Evolutionary conservation across 2,329 filamentous ascomycete species (phyloP), one percentile per base, ranked within the genome.

Genomic region (Diaporthe batatas): DNA sequence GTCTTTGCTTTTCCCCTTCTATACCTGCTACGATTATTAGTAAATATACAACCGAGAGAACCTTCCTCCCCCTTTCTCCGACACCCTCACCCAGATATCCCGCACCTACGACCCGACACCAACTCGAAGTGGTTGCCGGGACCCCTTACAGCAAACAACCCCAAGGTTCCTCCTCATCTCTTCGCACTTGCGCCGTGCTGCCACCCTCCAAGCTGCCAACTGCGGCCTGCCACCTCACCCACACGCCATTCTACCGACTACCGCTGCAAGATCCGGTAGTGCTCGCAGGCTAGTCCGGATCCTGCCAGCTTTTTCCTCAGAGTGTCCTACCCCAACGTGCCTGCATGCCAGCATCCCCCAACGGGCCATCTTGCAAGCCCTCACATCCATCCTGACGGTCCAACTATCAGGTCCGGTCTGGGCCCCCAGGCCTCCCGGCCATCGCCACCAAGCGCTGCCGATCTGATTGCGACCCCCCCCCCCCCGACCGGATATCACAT

Each of bases 231-330:
- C 57, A 64, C 44, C 44, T 59, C 68, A 53, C 44, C 32, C 51
- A 25, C 47, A 68, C n/a, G 44, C 55, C 55, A 58, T 47, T 2
- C 39, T 42, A 16, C 14, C 39, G 39, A 70, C 55, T 62, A 54
- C 44, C 58, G 32, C 68, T 70, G 68, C 55, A 70, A 70, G 55
- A 70, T 70, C 68, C 44, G 55, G 55, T 53, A 44, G 44, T 70
- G 55, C 42, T 62, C 34, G 23, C 39, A 39, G 55, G 39, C 67
- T 58, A 70, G 67, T 58, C 54, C 32, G 67, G 14, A 58, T 58
- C 68, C 55, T 70, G 34, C 39, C 44, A 39, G 62, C 14, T 39
- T 51, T 32, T 32, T 6, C 12, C 23, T 4, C 59, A 18, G 34
- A 32, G 39, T 8, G 16, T 62, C 34, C 36, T 23, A n/a, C 11